Percentiles rank a stretch among this genome's conserved stretches.
Evolutionary conservation across 1,284 basidiomycete genomes (phyloP).

Genomic region (Cryptococcus sp.): DNA sequence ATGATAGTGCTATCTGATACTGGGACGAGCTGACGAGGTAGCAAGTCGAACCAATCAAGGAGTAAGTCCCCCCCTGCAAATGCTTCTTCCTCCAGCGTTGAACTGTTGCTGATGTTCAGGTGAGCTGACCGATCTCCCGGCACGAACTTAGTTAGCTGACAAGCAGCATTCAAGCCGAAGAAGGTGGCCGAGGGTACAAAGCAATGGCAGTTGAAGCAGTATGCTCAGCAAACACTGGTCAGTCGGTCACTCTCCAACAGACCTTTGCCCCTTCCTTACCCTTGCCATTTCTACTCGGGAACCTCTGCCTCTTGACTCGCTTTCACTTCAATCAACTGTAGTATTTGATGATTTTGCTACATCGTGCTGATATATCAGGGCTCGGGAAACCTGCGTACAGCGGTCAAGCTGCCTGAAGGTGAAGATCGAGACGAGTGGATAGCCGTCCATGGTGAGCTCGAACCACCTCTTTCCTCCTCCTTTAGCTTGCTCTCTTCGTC

Average conservation of each 20-base stretch:
- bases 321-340: no score
- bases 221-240: slow-evolving; percentile 92
- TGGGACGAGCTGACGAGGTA: slow-evolving; percentile 21
- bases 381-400: slow-evolving; percentile 83
- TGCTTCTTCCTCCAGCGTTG: no score
- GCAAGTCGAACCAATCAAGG: slow-evolving; percentile 37
- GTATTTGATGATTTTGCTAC: not conserved
- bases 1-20: slow-evolving; percentile 7
- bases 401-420: slow-evolving; percentile 86
- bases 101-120: not conserved
- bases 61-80: slow-evolving; percentile 19
- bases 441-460: slow-evolving; percentile 80
- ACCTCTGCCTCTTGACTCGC: no score
- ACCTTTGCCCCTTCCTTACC: no score
- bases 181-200: slow-evolving; percentile 94
- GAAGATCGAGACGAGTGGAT: slow-evolving; percentile 96
- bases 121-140: not conserved
- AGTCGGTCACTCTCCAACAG: slow-evolving; percentile 22
- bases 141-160: not conserved
- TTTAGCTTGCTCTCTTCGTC: not conserved
- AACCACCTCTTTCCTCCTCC: not conserved
- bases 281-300: no score
- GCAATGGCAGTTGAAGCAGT: slow-evolving; percentile 93
- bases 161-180: slow-evolving; percentile 81
- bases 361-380: slow-evolving; percentile 54